phyloP scores from a whole-genome alignment of 352 stramenopile species.

The Globisporangium recalcitrans region DNA sequence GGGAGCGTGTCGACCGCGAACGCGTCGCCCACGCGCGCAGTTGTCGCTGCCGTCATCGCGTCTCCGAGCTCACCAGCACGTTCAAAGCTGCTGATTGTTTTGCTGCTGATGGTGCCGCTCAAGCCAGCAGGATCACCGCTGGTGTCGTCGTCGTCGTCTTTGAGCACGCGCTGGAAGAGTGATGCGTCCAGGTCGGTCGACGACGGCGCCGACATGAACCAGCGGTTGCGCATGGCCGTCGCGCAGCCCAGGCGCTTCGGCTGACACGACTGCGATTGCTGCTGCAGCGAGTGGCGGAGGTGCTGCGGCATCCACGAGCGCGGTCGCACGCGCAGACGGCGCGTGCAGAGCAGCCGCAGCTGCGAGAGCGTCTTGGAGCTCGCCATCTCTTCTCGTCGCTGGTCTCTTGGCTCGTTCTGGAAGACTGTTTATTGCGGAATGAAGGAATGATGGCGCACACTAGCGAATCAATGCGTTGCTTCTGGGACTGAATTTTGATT shows the following conservation, averaged over 20 bases:
- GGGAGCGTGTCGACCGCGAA: conserved; percentile 60
- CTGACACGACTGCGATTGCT: neutral
- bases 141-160: neutral
- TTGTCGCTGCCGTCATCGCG: neutral
- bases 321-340: conserved; percentile 3
- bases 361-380: conserved; percentile 12
- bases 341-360: conserved; percentile 3
- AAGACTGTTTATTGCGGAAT: neutral
- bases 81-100: neutral
- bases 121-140: neutral
- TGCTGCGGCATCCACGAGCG: neutral
- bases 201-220: conserved; percentile 9
- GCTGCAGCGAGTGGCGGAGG: neutral
- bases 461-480: too few species aligned
- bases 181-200: conserved; percentile 6
- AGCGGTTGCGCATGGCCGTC: neutral
- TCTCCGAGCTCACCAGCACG: neutral
- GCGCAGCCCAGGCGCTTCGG: neutral
- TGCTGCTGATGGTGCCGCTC: neutral
- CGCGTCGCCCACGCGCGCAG: conserved; percentile 19
- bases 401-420: neutral
- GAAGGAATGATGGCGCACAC: neutral
- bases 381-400: conserved; percentile 2
- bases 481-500: neutral
- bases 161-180: neutral